Evolutionary conservation across 2,329 filamentous ascomycete genomes (phyloP).

Genomic region (Epichloe elymi): DNA sequence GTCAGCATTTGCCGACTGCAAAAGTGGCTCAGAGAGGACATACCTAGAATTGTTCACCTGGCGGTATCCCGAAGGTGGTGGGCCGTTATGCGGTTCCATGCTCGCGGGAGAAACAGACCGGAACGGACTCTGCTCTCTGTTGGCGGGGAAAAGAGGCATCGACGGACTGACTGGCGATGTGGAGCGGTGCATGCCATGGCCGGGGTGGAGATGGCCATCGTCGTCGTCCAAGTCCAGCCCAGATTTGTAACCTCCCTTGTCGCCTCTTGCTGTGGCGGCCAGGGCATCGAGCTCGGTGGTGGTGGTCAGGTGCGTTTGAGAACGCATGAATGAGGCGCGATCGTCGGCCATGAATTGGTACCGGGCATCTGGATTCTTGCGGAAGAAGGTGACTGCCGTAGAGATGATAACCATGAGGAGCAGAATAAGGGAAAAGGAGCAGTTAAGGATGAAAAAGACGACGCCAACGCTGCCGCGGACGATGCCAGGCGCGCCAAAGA

Average conservation of each 20-base stretch:
- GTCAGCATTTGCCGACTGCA: not conserved
- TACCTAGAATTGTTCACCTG: slow-evolving; percentile 29
- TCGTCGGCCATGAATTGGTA: slow-evolving; percentile 95
- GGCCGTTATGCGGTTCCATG: not conserved
- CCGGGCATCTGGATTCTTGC: slow-evolving; percentile 83
- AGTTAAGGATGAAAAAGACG: slow-evolving; percentile 77
- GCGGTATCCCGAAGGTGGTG: slow-evolving; percentile 15
- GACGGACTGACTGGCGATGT: slow-evolving; percentile 27
- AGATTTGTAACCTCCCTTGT: slow-evolving; percentile 28
- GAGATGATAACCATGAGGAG: slow-evolving; percentile 61
- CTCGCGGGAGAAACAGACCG: slow-evolving; percentile 23
- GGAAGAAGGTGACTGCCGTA: slow-evolving; percentile 54
- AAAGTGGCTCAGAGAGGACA: slow-evolving; percentile 1
- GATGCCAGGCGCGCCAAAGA: slow-evolving; percentile 71
- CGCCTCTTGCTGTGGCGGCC: slow-evolving; percentile 78
- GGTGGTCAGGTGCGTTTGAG: slow-evolving; percentile 59
- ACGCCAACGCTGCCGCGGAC: slow-evolving; percentile 82
- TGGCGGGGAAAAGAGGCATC: slow-evolving; percentile 30
- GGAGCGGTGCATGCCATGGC: slow-evolving; percentile 12
- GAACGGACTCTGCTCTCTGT: slow-evolving; percentile 23
- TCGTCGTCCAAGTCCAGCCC: slow-evolving; percentile 29
- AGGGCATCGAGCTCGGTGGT: slow-evolving; percentile 82
- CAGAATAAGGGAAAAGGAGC: slow-evolving; percentile 66
- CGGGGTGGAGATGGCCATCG: slow-evolving; percentile 26
- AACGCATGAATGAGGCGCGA: slow-evolving; percentile 93